Conservation (phyloP, 2,329 filamentous ascomycete genomes). For the Xylariaceae sp. region DNA sequence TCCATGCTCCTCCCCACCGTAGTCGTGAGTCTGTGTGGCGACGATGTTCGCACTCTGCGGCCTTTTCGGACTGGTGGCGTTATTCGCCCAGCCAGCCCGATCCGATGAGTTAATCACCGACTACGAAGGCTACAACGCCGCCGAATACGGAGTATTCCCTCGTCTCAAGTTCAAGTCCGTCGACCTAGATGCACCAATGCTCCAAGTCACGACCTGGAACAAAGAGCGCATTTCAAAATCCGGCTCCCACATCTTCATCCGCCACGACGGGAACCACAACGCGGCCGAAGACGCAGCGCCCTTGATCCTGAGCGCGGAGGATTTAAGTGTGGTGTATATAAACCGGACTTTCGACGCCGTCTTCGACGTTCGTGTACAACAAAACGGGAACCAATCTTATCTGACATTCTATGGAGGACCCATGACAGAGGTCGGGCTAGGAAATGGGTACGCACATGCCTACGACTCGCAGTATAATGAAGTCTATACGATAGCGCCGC, state of each 20-base stretch:
- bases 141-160: slow-evolving; percentile 15
- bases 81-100: background rate
- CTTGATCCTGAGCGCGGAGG: slow-evolving; percentile 16
- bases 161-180: slow-evolving; percentile 14
- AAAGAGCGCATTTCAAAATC: slow-evolving; percentile 13
- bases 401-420: slow-evolving; percentile 21
- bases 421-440: slow-evolving; percentile 12
- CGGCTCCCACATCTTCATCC: slow-evolving; percentile 21
- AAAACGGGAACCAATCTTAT: slow-evolving; percentile 16
- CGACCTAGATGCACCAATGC: slow-evolving; percentile 12
- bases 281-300: slow-evolving; percentile 11
- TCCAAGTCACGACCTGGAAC: slow-evolving; percentile 18
- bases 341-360: slow-evolving; percentile 19
- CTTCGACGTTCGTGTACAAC: slow-evolving; percentile 20
- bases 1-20: background rate
- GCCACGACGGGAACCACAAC: slow-evolving; percentile 16
- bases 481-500: slow-evolving; percentile 13
- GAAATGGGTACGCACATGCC: slow-evolving; percentile 18
- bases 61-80: background rate
- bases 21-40: no score
- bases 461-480: slow-evolving; percentile 17
- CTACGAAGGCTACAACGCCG: slow-evolving; percentile 18
- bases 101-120: slow-evolving; percentile 7
- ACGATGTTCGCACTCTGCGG: no score
- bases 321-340: slow-evolving; percentile 19